Evolutionary conservation across 2,329 filamentous ascomycete genomes (phyloP).

Genomic region (Calonectria henricotiae): DNA sequence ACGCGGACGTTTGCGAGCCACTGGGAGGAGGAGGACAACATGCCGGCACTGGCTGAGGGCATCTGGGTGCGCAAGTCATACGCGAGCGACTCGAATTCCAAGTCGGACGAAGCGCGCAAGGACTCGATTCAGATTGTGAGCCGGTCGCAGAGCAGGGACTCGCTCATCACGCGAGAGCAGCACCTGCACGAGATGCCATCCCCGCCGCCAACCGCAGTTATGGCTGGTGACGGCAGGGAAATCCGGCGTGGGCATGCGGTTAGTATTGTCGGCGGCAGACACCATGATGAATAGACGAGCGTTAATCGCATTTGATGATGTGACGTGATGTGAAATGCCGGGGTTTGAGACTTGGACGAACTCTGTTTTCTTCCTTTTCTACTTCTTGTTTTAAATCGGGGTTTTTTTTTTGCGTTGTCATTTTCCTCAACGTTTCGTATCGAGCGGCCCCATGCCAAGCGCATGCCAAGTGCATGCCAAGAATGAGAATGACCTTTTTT

Average conservation of each 20-base stretch:
- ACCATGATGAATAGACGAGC: neutral
- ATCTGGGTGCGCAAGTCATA: slow-evolving; percentile 49
- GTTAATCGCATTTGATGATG: too few relatives aligned
- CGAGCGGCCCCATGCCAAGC: neutral
- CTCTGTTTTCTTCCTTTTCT: neutral
- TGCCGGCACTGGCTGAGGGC: slow-evolving; percentile 46
- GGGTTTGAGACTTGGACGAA: neutral
- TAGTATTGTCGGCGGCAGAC: neutral
- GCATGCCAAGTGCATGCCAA: slow-evolving; percentile 12
- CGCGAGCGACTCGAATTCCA: slow-evolving; percentile 42
- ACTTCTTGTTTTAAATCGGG: too few relatives aligned
- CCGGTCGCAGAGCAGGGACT: slow-evolving; percentile 53
- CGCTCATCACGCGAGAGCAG: slow-evolving; percentile 49
- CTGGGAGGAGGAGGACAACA: slow-evolving; percentile 49
- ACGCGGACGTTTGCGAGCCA: slow-evolving; percentile 45
- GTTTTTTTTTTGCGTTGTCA: neutral
- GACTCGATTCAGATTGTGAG: slow-evolving; percentile 43
- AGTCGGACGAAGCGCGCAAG: slow-evolving; percentile 43
- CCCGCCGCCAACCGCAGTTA: slow-evolving; percentile 40
- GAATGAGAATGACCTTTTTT: slow-evolving; percentile 8
- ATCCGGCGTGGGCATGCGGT: slow-evolving; percentile 37
- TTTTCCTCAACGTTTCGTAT: neutral
- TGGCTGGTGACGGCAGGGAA: slow-evolving; percentile 41
- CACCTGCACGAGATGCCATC: slow-evolving; percentile 28
- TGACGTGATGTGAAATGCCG: slow-evolving; percentile 2